Evolutionary conservation across 345 rosid species (phyloP), one percentile per base, ranked within the genome.

Genomic region (Aegle marmelos): DNA sequence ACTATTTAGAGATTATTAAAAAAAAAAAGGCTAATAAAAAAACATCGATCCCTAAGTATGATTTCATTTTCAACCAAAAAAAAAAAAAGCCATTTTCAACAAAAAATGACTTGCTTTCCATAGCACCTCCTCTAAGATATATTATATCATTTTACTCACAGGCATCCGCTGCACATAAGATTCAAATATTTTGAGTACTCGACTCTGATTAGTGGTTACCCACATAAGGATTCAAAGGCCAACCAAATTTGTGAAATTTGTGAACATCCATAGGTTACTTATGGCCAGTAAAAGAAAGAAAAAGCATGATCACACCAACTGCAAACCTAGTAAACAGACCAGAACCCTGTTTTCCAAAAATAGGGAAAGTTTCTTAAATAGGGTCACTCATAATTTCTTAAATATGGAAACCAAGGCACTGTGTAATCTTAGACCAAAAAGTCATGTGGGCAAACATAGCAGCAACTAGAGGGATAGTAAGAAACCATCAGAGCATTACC

Each of bases 401-500:
- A 45, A 45, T 41, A 22, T 16, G 33, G 24, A 58, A 58, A 59
- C 54, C 13, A 6, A 14, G 10, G 34, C 56, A 8, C 16, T 36
- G 50, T 9, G 24, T 27, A 9, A 16, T 24, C 5, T 39, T 66
- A n/a, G 11, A 74, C 17, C 57, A 61, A 57, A 41, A 36, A 61
- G 5, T 28, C 19, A 53, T 2, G 27, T 59, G 5, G 25, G 6
- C 13, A 27, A 41, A 58, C 3, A 24, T 9, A 37, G 76, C 24
- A 72, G 31, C 75, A 73, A 45, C 78, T 72, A 70, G 68, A 57
- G 66, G 2, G 64, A 78, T 4, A 3, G 36, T 8, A 9, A 70
- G 25, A 9, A 70, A 74, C 60, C 66, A 63, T 64, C n/a, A 41
- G 70, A 17, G 34, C 31, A 78, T 76, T 86, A 90, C 94, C 91